Evolutionary conservation across 73 alveolate genomes (phyloP).

Genomic region (Breviolum minutum): DNA sequence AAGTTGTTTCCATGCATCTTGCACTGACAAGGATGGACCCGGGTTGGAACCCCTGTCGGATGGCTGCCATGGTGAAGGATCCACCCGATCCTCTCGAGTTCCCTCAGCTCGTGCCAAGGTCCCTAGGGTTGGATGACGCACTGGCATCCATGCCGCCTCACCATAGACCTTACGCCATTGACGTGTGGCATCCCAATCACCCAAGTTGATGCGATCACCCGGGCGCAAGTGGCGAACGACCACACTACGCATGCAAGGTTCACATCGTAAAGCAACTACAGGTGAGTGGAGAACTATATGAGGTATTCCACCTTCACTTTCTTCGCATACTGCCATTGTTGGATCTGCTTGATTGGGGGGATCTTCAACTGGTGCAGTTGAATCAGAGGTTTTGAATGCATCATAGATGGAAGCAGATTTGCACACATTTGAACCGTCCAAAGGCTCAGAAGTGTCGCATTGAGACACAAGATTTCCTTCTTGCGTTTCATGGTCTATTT

Average conservation of each 20-base stretch:
- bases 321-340: neutral
- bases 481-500: no score
- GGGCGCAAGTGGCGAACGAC: conserved; percentile 23
- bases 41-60: no score
- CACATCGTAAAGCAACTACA: conserved; percentile 38
- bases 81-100: no score
- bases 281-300: conserved; percentile 73
- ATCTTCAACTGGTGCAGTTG: neutral
- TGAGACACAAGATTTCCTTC: no score
- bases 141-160: conserved; percentile 68
- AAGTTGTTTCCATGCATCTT: conserved; percentile 72
- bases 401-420: no score
- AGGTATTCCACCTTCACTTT: neutral
- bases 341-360: neutral
- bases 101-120: neutral
- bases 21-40: neutral
- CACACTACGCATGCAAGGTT: conserved; percentile 57
- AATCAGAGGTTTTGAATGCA: no score
- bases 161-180: conserved; percentile 49
- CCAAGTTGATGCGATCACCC: conserved; percentile 14
- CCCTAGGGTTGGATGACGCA: conserved; percentile 69
- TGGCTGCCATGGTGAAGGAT: no score
- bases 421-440: no score
- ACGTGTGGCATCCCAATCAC: conserved; percentile 67
- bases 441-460: no score